A percentile compares a stretch with the other conserved stretches of the same genome.
These are phyloP conservation scores for Plectosphaerella sp. DNA, from an alignment of 2,329 filamentous ascomycete species.

Conservation along the genomic window DNA sequence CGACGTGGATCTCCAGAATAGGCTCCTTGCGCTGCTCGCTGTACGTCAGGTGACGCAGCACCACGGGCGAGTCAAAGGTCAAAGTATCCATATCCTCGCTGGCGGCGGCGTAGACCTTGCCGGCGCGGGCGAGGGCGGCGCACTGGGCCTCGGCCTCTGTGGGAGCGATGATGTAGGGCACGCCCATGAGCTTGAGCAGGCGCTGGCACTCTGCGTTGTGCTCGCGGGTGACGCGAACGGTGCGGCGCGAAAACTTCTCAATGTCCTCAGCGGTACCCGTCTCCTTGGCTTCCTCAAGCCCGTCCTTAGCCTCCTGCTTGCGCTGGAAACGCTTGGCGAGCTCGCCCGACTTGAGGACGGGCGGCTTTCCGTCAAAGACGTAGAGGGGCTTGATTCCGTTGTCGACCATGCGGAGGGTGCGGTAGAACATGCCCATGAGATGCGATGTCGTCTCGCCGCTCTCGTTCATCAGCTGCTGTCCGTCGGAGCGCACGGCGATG, in stretches of 20 bases:
- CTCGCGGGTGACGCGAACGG: conserved; percentile 90
- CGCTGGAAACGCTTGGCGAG: conserved; percentile 93
- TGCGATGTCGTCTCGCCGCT: conserved; percentile 96
- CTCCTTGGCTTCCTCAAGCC: conserved; percentile 92
- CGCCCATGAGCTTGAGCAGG: conserved; percentile 89
- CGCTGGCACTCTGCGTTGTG: conserved; percentile 94
- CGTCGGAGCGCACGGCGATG: conserved; percentile 93
- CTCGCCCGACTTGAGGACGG: conserved; percentile 96
- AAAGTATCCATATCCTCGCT: conserved; percentile 99
- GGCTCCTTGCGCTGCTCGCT: conserved; percentile 97
- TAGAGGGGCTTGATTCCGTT: conserved; percentile 98
- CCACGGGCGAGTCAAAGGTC: conserved; percentile 88
- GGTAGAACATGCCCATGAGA: conserved; percentile 99
- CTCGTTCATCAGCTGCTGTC: conserved; percentile 93
- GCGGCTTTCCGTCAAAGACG: conserved; percentile 94
- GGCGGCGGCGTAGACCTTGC: conserved; percentile 94
- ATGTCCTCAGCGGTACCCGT: conserved; percentile 95
- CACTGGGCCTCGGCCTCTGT: conserved; percentile 98
- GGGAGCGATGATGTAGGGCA: conserved; percentile 90
- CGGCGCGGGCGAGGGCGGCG: conserved; percentile 79
- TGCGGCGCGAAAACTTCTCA: conserved; percentile 92
- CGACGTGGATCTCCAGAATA: conserved; percentile 89
- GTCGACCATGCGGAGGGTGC: conserved; percentile 94
- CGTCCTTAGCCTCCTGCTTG: conserved; percentile 87
- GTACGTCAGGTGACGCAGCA: conserved; percentile 90